phyloP scores from a whole-genome alignment of 169 alveolate genomes.

The Theileria annulata region DNA sequence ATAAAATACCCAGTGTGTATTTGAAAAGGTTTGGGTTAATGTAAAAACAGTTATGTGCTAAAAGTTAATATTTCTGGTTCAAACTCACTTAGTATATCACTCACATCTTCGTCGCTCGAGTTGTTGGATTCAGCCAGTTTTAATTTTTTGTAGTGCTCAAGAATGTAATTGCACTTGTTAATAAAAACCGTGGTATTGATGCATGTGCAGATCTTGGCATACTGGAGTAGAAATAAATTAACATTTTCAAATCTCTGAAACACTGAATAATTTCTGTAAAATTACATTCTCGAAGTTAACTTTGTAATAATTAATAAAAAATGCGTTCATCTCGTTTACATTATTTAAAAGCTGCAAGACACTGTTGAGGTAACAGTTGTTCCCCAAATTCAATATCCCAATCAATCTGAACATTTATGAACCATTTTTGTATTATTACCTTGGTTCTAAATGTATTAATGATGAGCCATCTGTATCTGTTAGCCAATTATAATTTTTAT shows the following conservation, averaged over 20 bases:
- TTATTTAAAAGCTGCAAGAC: constrained; percentile 66
- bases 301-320: constrained; percentile 27
- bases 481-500: constrained; percentile 78
- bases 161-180: constrained; percentile 11
- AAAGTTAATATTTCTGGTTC: neutral
- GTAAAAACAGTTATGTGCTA: constrained; percentile 29
- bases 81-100: too few species aligned
- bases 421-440: constrained; percentile 29
- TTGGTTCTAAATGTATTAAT: constrained; percentile 4
- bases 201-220: constrained; percentile 42
- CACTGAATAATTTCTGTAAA: neutral
- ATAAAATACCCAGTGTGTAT: constrained; percentile 10
- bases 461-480: constrained; percentile 66
- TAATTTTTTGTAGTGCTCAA: constrained; percentile 15
- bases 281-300: constrained; percentile 11
- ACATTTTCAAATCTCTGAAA: constrained; percentile 15
- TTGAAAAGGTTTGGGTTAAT: constrained; percentile 54
- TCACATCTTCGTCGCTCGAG: too few species aligned
- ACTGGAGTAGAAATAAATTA: constrained; percentile 43
- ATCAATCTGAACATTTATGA: constrained; percentile 58
- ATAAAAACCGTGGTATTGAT: constrained; percentile 22
- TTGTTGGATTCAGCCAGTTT: too few species aligned
- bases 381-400: constrained; percentile 82
- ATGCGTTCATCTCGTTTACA: constrained; percentile 18
- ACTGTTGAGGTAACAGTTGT: constrained; percentile 83